phyloP scores from a whole-genome alignment of 1,284 basidiomycete species.

The Heterobasidion parviporum region DNA sequence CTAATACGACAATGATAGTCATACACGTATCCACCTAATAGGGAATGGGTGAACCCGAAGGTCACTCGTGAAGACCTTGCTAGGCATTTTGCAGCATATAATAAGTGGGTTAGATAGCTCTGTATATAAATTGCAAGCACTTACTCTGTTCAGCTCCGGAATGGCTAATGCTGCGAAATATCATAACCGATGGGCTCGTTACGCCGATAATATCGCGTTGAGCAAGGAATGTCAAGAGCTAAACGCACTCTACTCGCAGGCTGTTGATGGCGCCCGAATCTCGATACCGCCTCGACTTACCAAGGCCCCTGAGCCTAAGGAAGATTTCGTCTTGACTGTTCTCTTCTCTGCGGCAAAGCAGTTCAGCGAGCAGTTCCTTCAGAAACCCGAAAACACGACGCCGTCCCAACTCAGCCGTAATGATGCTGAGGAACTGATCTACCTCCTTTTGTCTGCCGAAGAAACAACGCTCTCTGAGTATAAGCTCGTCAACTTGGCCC shows the following conservation, averaged over 20 bases:
- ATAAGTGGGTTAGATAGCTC: slow-evolving; percentile 33
- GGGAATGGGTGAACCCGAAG: slow-evolving; percentile 34
- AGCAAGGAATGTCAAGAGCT: slow-evolving; percentile 59
- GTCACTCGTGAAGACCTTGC: slow-evolving; percentile 49
- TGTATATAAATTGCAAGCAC: background rate
- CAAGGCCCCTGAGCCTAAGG: slow-evolving; percentile 33
- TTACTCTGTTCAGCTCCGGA: slow-evolving; percentile 28
- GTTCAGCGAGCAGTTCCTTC: slow-evolving; percentile 35
- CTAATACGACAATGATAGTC: slow-evolving; percentile 28
- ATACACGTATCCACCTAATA: slow-evolving; percentile 57
- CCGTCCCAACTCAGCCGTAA: slow-evolving; percentile 12
- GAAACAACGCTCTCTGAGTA: slow-evolving; percentile 50
- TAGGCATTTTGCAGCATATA: slow-evolving; percentile 56
- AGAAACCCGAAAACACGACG: slow-evolving; percentile 1
- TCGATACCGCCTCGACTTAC: slow-evolving; percentile 46
- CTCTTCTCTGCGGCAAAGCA: slow-evolving; percentile 35
- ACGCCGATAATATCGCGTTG: slow-evolving; percentile 47
- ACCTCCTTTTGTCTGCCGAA: slow-evolving; percentile 36
- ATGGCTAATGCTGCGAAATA: slow-evolving; percentile 46
- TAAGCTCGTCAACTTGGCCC: slow-evolving; percentile 44
- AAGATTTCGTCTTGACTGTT: slow-evolving; percentile 43
- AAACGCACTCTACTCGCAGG: slow-evolving; percentile 59
- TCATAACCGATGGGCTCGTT: slow-evolving; percentile 51
- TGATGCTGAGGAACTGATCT: slow-evolving; percentile 32
- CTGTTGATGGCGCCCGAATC: slow-evolving; percentile 54